A percentile compares a stretch with the other conserved stretches of the same genome.
phyloP scores from a whole-genome alignment of 1,139 yeast genomes.

The Nakaseomyces delphensis region DNA sequence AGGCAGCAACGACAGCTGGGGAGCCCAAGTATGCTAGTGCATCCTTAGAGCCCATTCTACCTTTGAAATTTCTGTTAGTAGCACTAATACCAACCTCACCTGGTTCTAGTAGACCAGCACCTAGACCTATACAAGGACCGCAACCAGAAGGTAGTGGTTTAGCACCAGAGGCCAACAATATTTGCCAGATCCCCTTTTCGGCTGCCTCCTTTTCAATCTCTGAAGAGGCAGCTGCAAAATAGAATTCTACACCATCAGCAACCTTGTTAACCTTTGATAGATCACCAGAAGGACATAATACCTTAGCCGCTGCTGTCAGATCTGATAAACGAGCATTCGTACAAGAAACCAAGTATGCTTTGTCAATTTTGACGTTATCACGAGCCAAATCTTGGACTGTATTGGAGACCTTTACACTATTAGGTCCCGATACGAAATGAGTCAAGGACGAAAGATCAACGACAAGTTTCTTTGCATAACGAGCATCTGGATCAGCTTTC shows the following conservation, averaged over 20 bases:
- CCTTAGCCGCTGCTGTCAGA: slow-evolving; percentile 87
- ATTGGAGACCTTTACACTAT: slow-evolving; percentile 84
- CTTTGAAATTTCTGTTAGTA: slow-evolving; percentile 95
- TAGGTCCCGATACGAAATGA: slow-evolving; percentile 95
- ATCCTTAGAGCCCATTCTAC: slow-evolving; percentile 97
- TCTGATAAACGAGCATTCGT: slow-evolving; percentile 92
- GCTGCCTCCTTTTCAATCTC: slow-evolving; percentile 91
- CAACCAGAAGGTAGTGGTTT: slow-evolving; percentile 96
- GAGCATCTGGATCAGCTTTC: slow-evolving; percentile 65
- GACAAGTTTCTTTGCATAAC: slow-evolving; percentile 76
- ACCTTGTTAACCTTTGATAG: slow-evolving; percentile 50
- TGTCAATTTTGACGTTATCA: slow-evolving; percentile 69
- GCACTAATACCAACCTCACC: slow-evolving; percentile 99
- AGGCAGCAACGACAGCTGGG: slow-evolving; percentile 97
- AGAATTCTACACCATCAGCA: slow-evolving; percentile 84
- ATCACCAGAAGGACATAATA: slow-evolving; percentile 33
- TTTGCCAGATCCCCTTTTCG: slow-evolving; percentile 84
- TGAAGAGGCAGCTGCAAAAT: slow-evolving; percentile 95
- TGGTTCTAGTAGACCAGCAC: slow-evolving; percentile 83
- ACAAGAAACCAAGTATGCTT: slow-evolving; percentile 96
- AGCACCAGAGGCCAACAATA: slow-evolving; percentile 84
- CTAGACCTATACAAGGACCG: slow-evolving; percentile 98
- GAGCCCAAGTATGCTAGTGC: slow-evolving; percentile 94
- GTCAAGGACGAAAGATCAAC: slow-evolving; percentile 76
- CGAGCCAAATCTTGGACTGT: slow-evolving; percentile 66